Evolutionary conservation across 768 basidiomycete species (phyloP), one percentile per base, ranked within the genome.

Genomic region (Butyriboletus loyo): DNA sequence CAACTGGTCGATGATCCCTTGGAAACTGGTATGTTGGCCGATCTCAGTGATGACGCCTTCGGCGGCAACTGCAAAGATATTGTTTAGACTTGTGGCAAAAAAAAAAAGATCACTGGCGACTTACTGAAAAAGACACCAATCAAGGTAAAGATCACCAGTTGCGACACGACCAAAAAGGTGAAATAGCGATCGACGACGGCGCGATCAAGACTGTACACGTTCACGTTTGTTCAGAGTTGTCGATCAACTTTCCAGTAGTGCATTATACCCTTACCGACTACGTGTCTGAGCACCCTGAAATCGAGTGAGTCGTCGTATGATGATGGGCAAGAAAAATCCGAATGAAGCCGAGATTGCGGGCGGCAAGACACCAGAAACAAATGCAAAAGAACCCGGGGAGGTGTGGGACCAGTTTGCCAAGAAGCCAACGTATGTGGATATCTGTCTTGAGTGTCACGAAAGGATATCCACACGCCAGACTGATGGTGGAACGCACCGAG

Each of bases 161-260:
- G 94, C 46, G 89, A 91, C 71, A 97, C 87, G 53, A 98, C 85
- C 70, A 98, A 77, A 80, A 99, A 98, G 1, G 89, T 78, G 65
- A 87, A 98, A 72, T 98, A 98, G 44, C 93, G 85, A 19, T 92
- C 92, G 35, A 95, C 79, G 53, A 98, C 95, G 34, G 87, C 86
- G 31, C 97, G 87, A 62, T 98, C 95, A 47, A 94, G 80, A 45
- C 82, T 82, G 80, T 8, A 86, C n/a, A 86, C n/a, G 31, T n/a
- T 32, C 39, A 38, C 13, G 25, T 17, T 22, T 13, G 36, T 8
- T 25, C 15, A 56, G 25, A 57, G 43, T 28, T 19, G n/a, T 41
- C 36, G 37, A 39, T 36, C 27, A n/a, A 5, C 2, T 21, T 8
- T n/a, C 24, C 21, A n/a, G 15, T 3, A 31, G 31, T 14, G n/a